Percentiles rank a stretch among this genome's conserved stretches.
phyloP scores from a whole-genome alignment of 2,329 filamentous ascomycete species.

The Paracoccidioides lutzii region DNA sequence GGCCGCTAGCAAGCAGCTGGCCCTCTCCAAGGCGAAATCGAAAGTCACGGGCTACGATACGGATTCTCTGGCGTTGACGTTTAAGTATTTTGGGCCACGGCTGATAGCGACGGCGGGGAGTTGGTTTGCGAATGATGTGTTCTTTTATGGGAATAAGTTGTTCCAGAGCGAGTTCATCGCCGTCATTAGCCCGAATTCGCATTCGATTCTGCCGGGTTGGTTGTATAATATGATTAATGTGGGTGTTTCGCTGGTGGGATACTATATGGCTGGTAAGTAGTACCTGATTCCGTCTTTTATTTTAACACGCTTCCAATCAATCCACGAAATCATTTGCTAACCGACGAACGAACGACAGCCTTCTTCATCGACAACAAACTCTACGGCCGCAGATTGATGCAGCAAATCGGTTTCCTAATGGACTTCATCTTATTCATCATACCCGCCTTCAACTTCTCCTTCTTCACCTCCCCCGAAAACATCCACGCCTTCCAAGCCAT shows the following conservation, averaged over 20 bases:
- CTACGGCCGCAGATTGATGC: slow-evolving; percentile 93
- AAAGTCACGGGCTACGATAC: slow-evolving; percentile 87
- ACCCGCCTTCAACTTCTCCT: slow-evolving; percentile 74
- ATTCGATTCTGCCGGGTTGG: slow-evolving; percentile 75
- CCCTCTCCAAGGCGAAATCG: slow-evolving; percentile 68
- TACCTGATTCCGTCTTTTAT: not conserved
- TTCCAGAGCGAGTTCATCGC: slow-evolving; percentile 86
- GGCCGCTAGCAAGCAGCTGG: slow-evolving; percentile 69
- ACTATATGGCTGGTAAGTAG: slow-evolving; percentile 60
- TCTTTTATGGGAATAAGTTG: slow-evolving; percentile 98
- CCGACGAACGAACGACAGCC: slow-evolving; percentile 19
- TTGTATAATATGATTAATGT: slow-evolving; percentile 88
- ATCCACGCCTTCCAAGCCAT: slow-evolving; percentile 91
- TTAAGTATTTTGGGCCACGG: slow-evolving; percentile 73
- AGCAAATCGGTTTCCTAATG: slow-evolving; percentile 84
- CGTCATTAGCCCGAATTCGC: slow-evolving; percentile 57
- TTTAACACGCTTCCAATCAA: not conserved
- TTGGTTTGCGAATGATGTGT: slow-evolving; percentile 96
- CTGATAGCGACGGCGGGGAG: slow-evolving; percentile 72
- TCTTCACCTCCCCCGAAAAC: slow-evolving; percentile 59
- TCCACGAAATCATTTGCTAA: too few relatives aligned
- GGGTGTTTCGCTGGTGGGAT: slow-evolving; percentile 70
- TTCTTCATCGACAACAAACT: slow-evolving; percentile 91
- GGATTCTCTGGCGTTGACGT: slow-evolving; percentile 64
- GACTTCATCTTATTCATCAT: slow-evolving; percentile 89